Conservation (phyloP, 176 grass and related monocot genomes). For the Elaeis guineensis region DNA sequence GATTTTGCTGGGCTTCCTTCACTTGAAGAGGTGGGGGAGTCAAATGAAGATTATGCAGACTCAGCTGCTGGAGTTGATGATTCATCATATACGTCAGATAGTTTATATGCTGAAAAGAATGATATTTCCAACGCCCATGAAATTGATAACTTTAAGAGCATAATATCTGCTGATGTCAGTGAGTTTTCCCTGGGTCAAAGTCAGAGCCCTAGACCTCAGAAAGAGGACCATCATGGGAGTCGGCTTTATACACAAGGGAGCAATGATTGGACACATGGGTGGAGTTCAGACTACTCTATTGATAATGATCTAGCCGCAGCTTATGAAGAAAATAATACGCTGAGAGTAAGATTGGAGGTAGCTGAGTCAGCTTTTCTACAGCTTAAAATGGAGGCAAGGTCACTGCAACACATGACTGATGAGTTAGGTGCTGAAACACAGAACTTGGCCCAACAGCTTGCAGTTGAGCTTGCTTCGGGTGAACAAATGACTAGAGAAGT, state of each 20-base stretch:
- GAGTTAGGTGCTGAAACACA: conserved; percentile 75
- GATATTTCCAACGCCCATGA: conserved; percentile 52
- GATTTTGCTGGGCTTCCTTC: conserved; percentile 40
- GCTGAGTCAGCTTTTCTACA: conserved; percentile 83
- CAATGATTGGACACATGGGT: conserved; percentile 68
- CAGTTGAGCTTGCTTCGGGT: conserved; percentile 70
- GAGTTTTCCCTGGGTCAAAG: conserved; percentile 34
- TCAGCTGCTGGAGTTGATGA: conserved; percentile 19
- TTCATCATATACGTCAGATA: conserved; percentile 76
- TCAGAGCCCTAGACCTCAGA: conserved; percentile 45
- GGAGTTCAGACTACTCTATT: conserved; percentile 46
- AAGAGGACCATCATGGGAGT: conserved; percentile 27
- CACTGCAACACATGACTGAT: conserved; percentile 58
- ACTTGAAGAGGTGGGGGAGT: conserved; percentile 51
- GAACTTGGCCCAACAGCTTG: conserved; percentile 49
- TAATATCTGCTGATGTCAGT: conserved; percentile 30
- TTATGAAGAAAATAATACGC: conserved; percentile 66
- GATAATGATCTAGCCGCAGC: conserved; percentile 55
- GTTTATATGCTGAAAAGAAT: conserved; percentile 69
- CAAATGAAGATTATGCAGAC: conserved; percentile 80
- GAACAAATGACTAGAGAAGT: conserved; percentile 73
- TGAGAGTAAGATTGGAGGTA: conserved; percentile 75
- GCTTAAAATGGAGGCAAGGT: conserved; percentile 74
- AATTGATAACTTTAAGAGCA: conserved; percentile 44
- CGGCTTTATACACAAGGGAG: conserved; percentile 64